Evolutionary conservation across 768 basidiomycete genomes (phyloP), one percentile per base, ranked within the genome.

Genomic region (Mycena latifolia): DNA sequence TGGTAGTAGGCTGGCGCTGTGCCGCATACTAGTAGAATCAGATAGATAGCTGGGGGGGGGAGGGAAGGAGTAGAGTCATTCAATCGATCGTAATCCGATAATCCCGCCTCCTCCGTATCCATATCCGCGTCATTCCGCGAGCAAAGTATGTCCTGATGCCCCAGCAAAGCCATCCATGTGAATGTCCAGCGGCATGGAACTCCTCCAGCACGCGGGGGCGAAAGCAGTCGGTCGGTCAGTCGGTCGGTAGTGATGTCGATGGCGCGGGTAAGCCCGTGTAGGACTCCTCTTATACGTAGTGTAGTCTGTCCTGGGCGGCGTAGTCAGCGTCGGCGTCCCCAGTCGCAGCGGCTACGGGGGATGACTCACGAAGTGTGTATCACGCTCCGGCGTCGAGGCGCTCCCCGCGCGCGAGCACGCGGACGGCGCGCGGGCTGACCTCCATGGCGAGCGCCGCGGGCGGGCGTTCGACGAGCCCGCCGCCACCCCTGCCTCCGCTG

Each of bases 351-450:
- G 17, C 8, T 25, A 58, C 46, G 22, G 33, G 31, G 8, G 18
- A 29, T 2, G 24, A 17, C 29, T 33, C 25, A 24, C 41, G 39
- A 39, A 11, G 39, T 43, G 41, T 43, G 20, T 5, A 37, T 59
- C 47, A 59, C 35, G 51, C 63, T 8, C 48, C 78, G n/a, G 82
- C 80, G 46, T 95, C 92, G 57, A 95, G 77, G 77, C 94, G 93
- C 84, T 95, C 93, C 33, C 93, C 93, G 15, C 93, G 87, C 2
- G 93, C 92, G 65, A 95, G 86, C 29, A 95, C 90, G 27, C 92
- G 83, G 35, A 94, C 89, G 68, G 92, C 89, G 75, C 86, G 90
- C 9, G 91, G 89, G 76, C 87, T 86, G 67, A 90, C 90, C 91
- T 92, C 92, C 91, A 94, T 92, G 5, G 90, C 89, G 84, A 89